A percentile compares a stretch with the other conserved stretches of the same genome.
These are phyloP conservation scores for Agrocybe pediades DNA, from an alignment of 768 basidiomycete genomes.

Conservation along the genomic window DNA sequence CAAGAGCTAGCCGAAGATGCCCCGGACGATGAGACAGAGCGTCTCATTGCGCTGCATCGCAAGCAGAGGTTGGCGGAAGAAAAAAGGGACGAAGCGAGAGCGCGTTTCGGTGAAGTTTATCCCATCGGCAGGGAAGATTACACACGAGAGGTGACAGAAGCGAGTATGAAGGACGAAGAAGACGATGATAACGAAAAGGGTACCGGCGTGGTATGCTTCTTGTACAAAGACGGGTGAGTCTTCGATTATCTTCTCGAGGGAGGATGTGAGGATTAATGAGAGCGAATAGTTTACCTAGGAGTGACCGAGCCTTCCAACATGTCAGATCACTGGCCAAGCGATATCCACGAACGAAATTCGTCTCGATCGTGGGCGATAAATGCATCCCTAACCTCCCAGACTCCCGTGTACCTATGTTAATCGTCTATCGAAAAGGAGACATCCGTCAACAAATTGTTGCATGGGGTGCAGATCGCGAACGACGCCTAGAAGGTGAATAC, in stretches of 20 bases:
- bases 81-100: slow-evolving; percentile 53
- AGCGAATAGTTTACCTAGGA: slow-evolving; percentile 67
- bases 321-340: slow-evolving; percentile 73
- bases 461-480: slow-evolving; percentile 81
- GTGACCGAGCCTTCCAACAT: slow-evolving; percentile 73
- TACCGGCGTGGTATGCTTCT: slow-evolving; percentile 90
- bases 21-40: slow-evolving; percentile 73
- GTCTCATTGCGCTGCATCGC: slow-evolving; percentile 67
- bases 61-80: slow-evolving; percentile 68
- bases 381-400: slow-evolving; percentile 98
- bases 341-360: slow-evolving; percentile 92
- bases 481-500: slow-evolving; percentile 69
- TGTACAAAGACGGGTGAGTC: slow-evolving; percentile 93
- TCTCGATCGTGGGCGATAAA: slow-evolving; percentile 92
- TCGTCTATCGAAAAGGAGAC: slow-evolving; percentile 92
- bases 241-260: neutral
- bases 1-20: slow-evolving; percentile 73
- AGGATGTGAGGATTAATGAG: neutral
- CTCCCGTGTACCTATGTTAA: slow-evolving; percentile 84
- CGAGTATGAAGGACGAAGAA: slow-evolving; percentile 70
- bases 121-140: slow-evolving; percentile 94
- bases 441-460: slow-evolving; percentile 83
- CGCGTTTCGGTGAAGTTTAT: slow-evolving; percentile 81
- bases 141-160: slow-evolving; percentile 92
- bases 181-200: slow-evolving; percentile 70